Conservation (phyloP, 305 asterid genomes). For the Euphrasia arctica region DNA sequence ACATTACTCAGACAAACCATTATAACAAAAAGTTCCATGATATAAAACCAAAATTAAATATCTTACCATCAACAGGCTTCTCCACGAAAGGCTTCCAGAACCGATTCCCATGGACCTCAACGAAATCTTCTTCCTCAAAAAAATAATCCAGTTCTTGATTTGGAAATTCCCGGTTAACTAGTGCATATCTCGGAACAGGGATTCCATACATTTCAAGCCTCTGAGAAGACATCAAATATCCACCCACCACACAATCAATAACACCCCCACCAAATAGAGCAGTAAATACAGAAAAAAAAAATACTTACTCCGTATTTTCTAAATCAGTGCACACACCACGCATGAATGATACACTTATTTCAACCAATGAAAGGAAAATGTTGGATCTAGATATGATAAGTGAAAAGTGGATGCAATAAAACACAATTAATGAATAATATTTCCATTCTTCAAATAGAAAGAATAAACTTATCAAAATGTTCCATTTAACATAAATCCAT, state of each 20-base stretch:
- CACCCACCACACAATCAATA: constrained; percentile 16
- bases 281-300: constrained; percentile 8
- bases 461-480: not conserved
- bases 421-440: constrained; percentile 6
- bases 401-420: constrained; percentile 8
- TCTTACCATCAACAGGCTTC: constrained; percentile 86
- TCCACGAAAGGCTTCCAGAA: constrained; percentile 98
- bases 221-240: constrained; percentile 40
- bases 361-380: not conserved
- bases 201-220: constrained; percentile 78
- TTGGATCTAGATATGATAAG: constrained; percentile 8
- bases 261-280: constrained; percentile 1
- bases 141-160: constrained; percentile 82
- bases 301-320: constrained; percentile 6
- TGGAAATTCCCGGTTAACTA: constrained; percentile 74
- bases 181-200: constrained; percentile 88
- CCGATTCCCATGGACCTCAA: constrained; percentile 88
- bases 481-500: constrained; percentile 1
- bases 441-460: not conserved
- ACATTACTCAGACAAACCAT: constrained; percentile 6
- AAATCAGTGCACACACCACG: not conserved
- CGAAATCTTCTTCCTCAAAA: constrained; percentile 90
- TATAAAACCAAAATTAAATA: constrained; percentile 14
- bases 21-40: constrained; percentile 10
- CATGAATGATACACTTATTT: not conserved